These are phyloP conservation scores for Collybiopsis confluens DNA, from an alignment of 768 basidiomycete genomes.

Conservation along the genomic window DNA sequence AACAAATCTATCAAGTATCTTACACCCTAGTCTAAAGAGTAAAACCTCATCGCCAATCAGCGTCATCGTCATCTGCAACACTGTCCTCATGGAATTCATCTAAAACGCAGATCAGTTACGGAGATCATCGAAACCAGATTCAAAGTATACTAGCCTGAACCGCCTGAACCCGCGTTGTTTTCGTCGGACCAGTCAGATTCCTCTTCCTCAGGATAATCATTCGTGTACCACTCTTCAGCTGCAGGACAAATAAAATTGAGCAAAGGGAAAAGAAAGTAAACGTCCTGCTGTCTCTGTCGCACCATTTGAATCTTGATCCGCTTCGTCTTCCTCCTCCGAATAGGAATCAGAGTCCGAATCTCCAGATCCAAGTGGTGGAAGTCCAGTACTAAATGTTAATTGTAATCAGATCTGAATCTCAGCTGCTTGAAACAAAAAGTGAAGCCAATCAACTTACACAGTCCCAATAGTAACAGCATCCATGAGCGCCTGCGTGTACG, in stretches of 20 bases:
- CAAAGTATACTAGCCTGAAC: not conserved
- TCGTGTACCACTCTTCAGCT: conserved; percentile 84
- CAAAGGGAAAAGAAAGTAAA: not conserved
- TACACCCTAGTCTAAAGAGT: no score
- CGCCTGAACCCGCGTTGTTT: conserved; percentile 32
- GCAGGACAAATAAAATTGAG: not conserved
- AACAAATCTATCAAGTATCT: no score
- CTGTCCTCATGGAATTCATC: conserved; percentile 54
- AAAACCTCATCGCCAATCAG: conserved; percentile 25
- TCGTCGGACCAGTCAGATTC: conserved; percentile 30
- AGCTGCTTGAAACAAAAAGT: no score
- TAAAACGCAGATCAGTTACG: conserved; percentile 16
- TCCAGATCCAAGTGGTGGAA: conserved; percentile 55
- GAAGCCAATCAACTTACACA: conserved; percentile 47
- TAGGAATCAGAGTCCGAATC: conserved; percentile 59
- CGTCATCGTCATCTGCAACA: conserved; percentile 25
- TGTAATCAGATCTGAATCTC: no score
- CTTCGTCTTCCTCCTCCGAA: conserved; percentile 67
- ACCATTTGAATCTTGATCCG: conserved; percentile 86
- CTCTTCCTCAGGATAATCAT: conserved; percentile 80
- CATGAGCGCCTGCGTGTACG: conserved; percentile 48
- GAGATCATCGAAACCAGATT: no score
- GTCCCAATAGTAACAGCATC: conserved; percentile 54
- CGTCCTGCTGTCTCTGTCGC: conserved; percentile 11
- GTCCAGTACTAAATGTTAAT: conserved; percentile 42